Conservation (phyloP, 176 grass and related monocot species). For the Aegilops longissima region DNA sequence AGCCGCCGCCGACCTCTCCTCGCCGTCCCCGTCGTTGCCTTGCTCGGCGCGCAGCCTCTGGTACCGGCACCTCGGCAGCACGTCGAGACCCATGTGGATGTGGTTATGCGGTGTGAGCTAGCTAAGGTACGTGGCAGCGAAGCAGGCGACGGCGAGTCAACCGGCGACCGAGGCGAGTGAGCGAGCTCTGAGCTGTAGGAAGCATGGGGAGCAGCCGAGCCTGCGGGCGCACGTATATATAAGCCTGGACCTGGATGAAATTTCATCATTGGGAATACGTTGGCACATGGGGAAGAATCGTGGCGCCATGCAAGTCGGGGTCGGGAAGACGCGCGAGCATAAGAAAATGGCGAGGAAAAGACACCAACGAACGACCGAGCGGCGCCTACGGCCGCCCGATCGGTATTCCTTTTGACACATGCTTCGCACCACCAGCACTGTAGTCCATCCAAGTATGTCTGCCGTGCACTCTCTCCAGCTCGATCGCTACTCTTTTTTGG, state of each 20-base stretch:
- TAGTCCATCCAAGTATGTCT: not conserved
- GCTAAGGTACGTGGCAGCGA: not conserved
- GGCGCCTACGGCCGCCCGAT: slow-evolving; percentile 39
- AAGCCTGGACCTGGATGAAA: not conserved
- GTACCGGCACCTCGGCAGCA: slow-evolving; percentile 32
- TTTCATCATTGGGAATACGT: slow-evolving; percentile 13
- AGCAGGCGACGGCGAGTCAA: not conserved
- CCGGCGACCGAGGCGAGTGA: not conserved
- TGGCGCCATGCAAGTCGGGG: slow-evolving; percentile 20
- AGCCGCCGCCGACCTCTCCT: not conserved
- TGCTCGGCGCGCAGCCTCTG: slow-evolving; percentile 32
- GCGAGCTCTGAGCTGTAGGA: slow-evolving; percentile 29
- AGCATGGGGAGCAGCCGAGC: slow-evolving; percentile 1
- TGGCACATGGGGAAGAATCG: slow-evolving; percentile 38
- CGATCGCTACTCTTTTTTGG: too few relatives aligned
- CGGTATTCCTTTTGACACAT: slow-evolving; percentile 49
- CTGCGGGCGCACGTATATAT: slow-evolving; percentile 22
- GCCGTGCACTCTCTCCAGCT: too few relatives aligned
- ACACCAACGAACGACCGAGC: slow-evolving; percentile 8
- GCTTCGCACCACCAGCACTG: slow-evolving; percentile 8
- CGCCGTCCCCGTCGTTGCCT: not conserved
- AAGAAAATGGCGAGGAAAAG: slow-evolving; percentile 6
- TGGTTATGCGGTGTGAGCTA: not conserved
- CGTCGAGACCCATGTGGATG: slow-evolving; percentile 48
- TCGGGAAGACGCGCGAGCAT: not conserved